Evolutionary conservation across 2,329 filamentous ascomycete species (phyloP).

Genomic region (Penicillium sp.): DNA sequence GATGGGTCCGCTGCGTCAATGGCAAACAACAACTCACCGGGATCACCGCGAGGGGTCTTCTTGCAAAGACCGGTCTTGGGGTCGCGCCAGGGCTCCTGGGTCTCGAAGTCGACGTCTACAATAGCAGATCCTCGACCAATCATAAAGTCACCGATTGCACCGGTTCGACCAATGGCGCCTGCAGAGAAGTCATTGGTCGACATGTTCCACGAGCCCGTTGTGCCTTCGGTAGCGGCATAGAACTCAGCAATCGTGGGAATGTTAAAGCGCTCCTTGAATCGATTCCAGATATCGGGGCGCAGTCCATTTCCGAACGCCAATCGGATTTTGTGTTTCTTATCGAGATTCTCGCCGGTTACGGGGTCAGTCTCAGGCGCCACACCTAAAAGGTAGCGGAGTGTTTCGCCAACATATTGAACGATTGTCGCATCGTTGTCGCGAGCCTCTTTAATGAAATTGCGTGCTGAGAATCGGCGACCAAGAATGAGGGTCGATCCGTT

Average conservation of each 20-base stretch:
- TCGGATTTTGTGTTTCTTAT: constrained; percentile 71
- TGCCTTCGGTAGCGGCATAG: constrained; percentile 76
- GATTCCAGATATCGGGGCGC: constrained; percentile 81
- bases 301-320: constrained; percentile 82
- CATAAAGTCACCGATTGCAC: constrained; percentile 60
- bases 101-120: constrained; percentile 70
- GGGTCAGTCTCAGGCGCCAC: constrained; percentile 64
- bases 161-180: constrained; percentile 77
- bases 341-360: constrained; percentile 65
- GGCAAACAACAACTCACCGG: constrained; percentile 75
- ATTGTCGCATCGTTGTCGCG: constrained; percentile 70
- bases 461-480: constrained; percentile 75
- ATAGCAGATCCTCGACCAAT: constrained; percentile 56
- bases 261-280: constrained; percentile 78
- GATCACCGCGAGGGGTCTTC: constrained; percentile 58
- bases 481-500: constrained; percentile 68
- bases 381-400: constrained; percentile 76
- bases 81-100: constrained; percentile 68
- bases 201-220: constrained; percentile 69
- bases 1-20: constrained; percentile 66
- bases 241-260: constrained; percentile 75
- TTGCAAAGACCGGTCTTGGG: constrained; percentile 69
- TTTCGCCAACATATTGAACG: constrained; percentile 88
- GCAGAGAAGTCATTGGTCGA: constrained; percentile 70
- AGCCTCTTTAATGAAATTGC: constrained; percentile 74